Conservation (phyloP, 2,329 filamentous ascomycete species). For the Trichoderma sp. region DNA sequence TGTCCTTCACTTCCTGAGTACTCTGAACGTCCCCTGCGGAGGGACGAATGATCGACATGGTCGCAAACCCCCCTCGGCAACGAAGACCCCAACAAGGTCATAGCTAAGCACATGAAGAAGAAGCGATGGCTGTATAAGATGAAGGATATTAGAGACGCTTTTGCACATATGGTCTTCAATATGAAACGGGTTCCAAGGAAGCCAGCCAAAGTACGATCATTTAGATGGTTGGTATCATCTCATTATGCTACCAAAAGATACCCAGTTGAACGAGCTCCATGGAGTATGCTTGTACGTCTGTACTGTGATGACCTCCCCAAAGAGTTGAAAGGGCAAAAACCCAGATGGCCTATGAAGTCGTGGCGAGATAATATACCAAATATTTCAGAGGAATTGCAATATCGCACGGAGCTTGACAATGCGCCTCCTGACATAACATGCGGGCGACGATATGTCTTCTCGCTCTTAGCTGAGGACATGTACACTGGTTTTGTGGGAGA, state of each 20-base stretch:
- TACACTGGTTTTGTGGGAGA: background rate
- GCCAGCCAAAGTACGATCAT: background rate
- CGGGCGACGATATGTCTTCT: background rate
- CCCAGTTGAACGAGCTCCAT: conserved; percentile 5
- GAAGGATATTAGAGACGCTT: no score
- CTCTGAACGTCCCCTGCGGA: background rate
- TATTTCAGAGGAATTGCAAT: no score
- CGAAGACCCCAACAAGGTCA: background rate
- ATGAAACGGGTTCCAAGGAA: no score
- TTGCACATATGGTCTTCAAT: background rate
- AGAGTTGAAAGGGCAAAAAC: background rate
- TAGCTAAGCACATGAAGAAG: background rate
- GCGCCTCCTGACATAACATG: background rate
- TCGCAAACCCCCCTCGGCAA: background rate
- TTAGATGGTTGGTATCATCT: conserved; percentile 1
- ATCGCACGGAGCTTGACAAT: background rate
- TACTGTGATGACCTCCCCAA: background rate
- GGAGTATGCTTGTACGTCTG: background rate
- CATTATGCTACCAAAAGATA: background rate
- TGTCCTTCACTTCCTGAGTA: background rate
- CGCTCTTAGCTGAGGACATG: no score
- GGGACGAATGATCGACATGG: background rate
- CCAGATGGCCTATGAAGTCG: background rate
- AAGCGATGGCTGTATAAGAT: background rate
- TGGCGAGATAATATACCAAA: no score